Evolutionary conservation across 768 basidiomycete species (phyloP).

Genomic region (Boletus rex-veris): DNA sequence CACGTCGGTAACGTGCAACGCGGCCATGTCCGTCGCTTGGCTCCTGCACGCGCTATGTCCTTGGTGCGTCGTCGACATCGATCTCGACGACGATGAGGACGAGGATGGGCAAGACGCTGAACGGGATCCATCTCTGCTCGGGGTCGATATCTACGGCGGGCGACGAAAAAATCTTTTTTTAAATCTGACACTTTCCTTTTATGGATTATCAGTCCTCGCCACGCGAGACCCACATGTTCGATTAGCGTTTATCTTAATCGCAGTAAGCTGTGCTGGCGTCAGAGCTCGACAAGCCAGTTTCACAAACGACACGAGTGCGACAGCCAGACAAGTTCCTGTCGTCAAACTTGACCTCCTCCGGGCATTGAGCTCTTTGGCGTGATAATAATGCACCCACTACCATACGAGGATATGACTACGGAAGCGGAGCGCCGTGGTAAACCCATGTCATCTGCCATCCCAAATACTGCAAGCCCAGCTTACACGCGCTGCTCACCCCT

Average conservation of each 20-base stretch:
- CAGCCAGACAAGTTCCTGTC: neutral
- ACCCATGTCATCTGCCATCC: constrained; percentile 13
- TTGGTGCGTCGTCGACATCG: neutral
- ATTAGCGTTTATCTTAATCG: constrained; percentile 14
- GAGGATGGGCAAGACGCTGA: neutral
- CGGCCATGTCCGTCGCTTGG: constrained; percentile 1
- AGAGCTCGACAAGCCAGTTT: no score
- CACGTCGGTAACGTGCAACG: constrained; percentile 2
- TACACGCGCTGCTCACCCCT: constrained; percentile 11
- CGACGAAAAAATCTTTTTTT: constrained; percentile 24
- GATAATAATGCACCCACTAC: neutral
- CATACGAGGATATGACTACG: constrained; percentile 14
- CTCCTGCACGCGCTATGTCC: neutral
- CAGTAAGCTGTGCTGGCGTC: constrained; percentile 11
- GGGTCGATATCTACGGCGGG: constrained; percentile 12
- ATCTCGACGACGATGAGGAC: constrained; percentile 7
- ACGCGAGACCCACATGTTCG: constrained; percentile 10
- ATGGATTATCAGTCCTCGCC: constrained; percentile 10
- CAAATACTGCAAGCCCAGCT: constrained; percentile 28
- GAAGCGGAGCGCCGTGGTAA: constrained; percentile 28
- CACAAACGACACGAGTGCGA: no score
- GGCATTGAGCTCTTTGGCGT: neutral
- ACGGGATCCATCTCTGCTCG: constrained; percentile 19
- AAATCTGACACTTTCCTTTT: constrained; percentile 10
- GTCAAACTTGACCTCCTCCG: neutral